Evolutionary conservation across 352 stramenopile species (phyloP).

Genomic region (Phytophthora hibernalis): DNA sequence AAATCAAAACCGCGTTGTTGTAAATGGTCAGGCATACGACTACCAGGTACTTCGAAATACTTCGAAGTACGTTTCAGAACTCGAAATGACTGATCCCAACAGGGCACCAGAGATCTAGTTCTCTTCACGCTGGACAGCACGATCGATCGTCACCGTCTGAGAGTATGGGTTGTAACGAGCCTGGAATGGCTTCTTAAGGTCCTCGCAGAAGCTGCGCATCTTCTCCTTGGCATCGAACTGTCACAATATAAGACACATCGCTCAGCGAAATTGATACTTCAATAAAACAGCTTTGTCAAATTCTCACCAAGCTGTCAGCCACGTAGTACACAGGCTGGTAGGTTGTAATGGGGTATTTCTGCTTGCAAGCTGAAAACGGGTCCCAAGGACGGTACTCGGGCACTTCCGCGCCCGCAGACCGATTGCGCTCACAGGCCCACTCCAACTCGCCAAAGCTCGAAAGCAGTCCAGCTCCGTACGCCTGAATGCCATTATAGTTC

Average conservation of each 20-base stretch:
- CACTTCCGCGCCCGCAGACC: constrained; percentile 62
- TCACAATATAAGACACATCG: background rate
- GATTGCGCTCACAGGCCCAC: constrained; percentile 90
- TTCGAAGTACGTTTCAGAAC: background rate
- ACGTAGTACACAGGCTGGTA: constrained; percentile 98
- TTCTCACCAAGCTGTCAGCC: constrained; percentile 91
- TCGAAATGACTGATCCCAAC: no score
- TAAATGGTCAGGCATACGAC: background rate
- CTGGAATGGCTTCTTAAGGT: constrained; percentile 96
- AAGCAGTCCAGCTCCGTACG: constrained; percentile 96
- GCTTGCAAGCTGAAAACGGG: constrained; percentile 91
- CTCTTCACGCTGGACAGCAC: constrained; percentile 69
- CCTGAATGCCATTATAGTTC: constrained; percentile 36
- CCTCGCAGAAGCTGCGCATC: constrained; percentile 96
- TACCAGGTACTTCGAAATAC: no score
- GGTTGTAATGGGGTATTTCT: constrained; percentile 97
- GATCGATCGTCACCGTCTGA: constrained; percentile 85
- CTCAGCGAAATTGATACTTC: constrained; percentile 2
- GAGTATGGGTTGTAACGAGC: constrained; percentile 95
- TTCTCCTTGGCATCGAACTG: constrained; percentile 92
- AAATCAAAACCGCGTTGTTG: constrained; percentile 9
- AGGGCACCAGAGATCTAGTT: constrained; percentile 35
- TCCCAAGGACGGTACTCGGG: constrained; percentile 95
- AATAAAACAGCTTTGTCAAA: background rate
- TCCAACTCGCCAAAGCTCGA: constrained; percentile 98